phyloP scores from a whole-genome alignment of 768 basidiomycete genomes.

The Boletus rex-veris region DNA sequence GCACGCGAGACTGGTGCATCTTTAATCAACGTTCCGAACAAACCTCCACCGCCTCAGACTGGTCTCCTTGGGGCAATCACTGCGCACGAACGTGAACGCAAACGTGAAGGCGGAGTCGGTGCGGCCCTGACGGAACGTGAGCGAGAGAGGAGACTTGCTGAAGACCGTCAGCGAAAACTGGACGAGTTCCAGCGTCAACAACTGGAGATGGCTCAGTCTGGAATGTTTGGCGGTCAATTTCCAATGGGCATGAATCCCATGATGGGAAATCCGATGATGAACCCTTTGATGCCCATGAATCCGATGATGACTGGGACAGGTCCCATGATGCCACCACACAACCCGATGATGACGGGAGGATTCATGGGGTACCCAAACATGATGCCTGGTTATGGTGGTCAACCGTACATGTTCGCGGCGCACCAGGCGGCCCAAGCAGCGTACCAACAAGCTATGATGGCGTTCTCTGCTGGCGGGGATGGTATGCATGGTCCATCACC shows the following conservation, averaged over 20 bases:
- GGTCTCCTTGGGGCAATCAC: slow-evolving; percentile 96
- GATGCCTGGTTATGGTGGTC: slow-evolving; percentile 48
- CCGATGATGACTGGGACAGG: slow-evolving; percentile 55
- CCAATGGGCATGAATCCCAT: slow-evolving; percentile 57
- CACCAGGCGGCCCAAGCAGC: slow-evolving; percentile 79
- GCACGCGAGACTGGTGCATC: slow-evolving; percentile 90
- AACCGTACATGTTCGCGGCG: slow-evolving; percentile 83
- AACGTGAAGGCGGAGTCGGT: slow-evolving; percentile 93
- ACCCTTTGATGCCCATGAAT: slow-evolving; percentile 47
- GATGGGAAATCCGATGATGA: slow-evolving; percentile 67
- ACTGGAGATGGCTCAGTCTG: slow-evolving; percentile 84
- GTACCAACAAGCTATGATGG: slow-evolving; percentile 88
- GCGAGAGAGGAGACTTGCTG: slow-evolving; percentile 85
- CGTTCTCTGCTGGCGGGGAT: slow-evolving; percentile 72
- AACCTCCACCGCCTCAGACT: slow-evolving; percentile 92
- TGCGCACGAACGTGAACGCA: slow-evolving; percentile 89
- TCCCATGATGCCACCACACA: slow-evolving; percentile 47
- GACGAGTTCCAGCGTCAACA: slow-evolving; percentile 89
- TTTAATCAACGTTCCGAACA: slow-evolving; percentile 92
- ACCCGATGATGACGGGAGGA: slow-evolving; percentile 53
- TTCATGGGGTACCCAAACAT: slow-evolving; percentile 40
- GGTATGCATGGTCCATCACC: slow-evolving; percentile 37
- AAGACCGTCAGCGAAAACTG: slow-evolving; percentile 89
- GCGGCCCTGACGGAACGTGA: slow-evolving; percentile 94
- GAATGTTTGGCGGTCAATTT: slow-evolving; percentile 58